Base-by-base conservation (phyloP, 1,284 basidiomycete genomes). In the Malassezia arunalokei region DNA sequence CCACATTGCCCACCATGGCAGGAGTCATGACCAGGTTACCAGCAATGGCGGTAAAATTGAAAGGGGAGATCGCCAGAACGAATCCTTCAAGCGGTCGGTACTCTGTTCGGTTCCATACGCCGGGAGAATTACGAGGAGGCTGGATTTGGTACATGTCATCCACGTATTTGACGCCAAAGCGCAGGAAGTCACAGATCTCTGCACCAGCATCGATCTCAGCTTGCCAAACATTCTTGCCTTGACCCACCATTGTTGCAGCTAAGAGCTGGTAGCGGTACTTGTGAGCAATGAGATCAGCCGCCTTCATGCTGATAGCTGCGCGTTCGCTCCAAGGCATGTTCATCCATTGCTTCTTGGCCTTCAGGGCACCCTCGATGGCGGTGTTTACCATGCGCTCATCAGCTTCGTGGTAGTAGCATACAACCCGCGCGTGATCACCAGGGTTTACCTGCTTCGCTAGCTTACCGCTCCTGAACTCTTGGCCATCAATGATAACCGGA, bases 171-270 rank as follows among this genome's bases (percentile, higher is more conserved):
- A 91, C 90, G 40, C 88, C 87, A 70, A 98, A 99, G 58, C 94
- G 81, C 76, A 95, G 82, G 79, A 99, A 99, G 76, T 99, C 92
- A 51, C 79, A 59, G 54, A 87, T 86, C 82, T 96, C 92, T 14
- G 94, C 92, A 28, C 90, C 92, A 47, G 94, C 87, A 75, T 99
- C 92, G 60, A 99, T 98, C 79, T 99, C 92, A 20, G 92, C 94
- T 77, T 99, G 92, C 92, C 92, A 98, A 9, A 82, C 84, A 74
- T 96, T 99, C 82, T 99, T 99, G 48, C 94, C 92, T 77, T 99
- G 92, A 11, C 92, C 92, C 41, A 99, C 79, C 78, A 98, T 95
- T 43, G 92, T 96, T 30, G 92, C 90, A 30, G 94, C 94, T 77
- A 96, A 81, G 49, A 99, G 79, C 76, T 86, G 87, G 90, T 67